Evolutionary conservation across 352 stramenopile genomes (phyloP), one percentile per base, ranked within the genome.

Genomic region (Phytopythium aichiense): DNA sequence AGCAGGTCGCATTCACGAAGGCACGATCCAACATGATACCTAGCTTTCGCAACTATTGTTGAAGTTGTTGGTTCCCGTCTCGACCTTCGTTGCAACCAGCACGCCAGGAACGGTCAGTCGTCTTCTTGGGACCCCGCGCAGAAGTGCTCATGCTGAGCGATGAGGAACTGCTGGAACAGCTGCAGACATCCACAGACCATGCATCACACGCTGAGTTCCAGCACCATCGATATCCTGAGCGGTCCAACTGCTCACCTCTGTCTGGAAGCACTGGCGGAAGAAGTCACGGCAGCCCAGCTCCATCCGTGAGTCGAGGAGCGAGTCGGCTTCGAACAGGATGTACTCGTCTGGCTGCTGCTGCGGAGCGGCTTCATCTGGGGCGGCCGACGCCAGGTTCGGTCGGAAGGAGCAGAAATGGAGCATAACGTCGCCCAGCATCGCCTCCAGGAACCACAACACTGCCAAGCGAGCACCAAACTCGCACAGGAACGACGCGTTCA

Each of bases 261-360:
- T 86, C 50, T 87, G 76, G 49, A 92, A 92, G 33, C 74, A 78
- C 31, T 92, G 84, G 38, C 84, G 81, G 40, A 92, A 92, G 61
- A 92, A 86, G 38, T 92, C 84, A 43, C 84, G 81, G 31, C 84
- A 92, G 12, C 84, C 84, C 11, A 92, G 60, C 55, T 89, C 84
- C 7, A 77, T 85, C 55, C 85, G 75, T 37, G 75, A 75, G 16
- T 88, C 77, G 33, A 90, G 56, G 43, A 86, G 89, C 3, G 76
- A 73, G 50, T 90, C 81, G 11, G 74, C 72, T 31, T 90, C 81
- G 35, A 90, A 88, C 20, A 88, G 64, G 35, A 90, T 49, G 38
- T 68, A 79, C 28, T 74, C 68, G 9, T 80, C 71, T 23, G 40
- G 31, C 42, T 20, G 6, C 15, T 13, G n/a, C 13, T 33, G n/a